Percentiles rank a stretch among this genome's conserved stretches.
phyloP scores from a whole-genome alignment of 2,329 filamentous ascomycete genomes.

The Colletotrichum falcatum region DNA sequence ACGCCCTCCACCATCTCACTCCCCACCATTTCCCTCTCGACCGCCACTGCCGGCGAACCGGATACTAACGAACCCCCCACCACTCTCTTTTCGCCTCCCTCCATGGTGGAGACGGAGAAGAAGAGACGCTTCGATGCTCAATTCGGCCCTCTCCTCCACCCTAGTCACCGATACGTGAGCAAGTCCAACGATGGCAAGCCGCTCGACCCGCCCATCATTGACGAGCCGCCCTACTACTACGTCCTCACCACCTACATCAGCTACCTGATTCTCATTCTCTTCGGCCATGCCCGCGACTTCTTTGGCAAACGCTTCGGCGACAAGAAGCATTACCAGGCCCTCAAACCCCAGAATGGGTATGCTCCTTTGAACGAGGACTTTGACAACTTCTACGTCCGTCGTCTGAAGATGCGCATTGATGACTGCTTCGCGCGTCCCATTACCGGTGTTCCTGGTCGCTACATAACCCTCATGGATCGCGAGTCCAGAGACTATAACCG shows the following conservation, averaged over 20 bases:
- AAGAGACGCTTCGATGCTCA: conserved; percentile 86
- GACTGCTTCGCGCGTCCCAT: conserved; percentile 95
- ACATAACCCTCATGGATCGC: conserved; percentile 92
- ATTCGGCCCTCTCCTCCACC: conserved; percentile 86
- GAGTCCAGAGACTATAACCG: conserved; percentile 92
- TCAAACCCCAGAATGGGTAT: conserved; percentile 88
- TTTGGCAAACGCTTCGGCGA: conserved; percentile 96
- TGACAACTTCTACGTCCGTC: conserved; percentile 96
- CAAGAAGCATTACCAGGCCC: conserved; percentile 82
- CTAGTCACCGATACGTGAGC: conserved; percentile 89
- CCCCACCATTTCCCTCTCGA: conserved; percentile 92
- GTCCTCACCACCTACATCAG: conserved; percentile 98
- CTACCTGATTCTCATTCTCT: conserved; percentile 94
- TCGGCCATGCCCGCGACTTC: conserved; percentile 96
- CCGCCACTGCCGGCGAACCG: conserved; percentile 80
- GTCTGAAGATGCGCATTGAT: conserved; percentile 93
- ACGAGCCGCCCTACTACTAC: conserved; percentile 97
- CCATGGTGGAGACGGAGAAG: conserved; percentile 82
- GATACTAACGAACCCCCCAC: conserved; percentile 80
- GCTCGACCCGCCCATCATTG: conserved; percentile 86
- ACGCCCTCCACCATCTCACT: conserved; percentile 80
- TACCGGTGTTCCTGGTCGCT: conserved; percentile 93
- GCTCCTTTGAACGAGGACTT: conserved; percentile 98
- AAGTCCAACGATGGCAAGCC: conserved; percentile 80
- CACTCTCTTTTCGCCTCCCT: conserved; percentile 86